phyloP scores from a whole-genome alignment of 495 filamentous ascomycete species.

The Aspergillus steynii region DNA sequence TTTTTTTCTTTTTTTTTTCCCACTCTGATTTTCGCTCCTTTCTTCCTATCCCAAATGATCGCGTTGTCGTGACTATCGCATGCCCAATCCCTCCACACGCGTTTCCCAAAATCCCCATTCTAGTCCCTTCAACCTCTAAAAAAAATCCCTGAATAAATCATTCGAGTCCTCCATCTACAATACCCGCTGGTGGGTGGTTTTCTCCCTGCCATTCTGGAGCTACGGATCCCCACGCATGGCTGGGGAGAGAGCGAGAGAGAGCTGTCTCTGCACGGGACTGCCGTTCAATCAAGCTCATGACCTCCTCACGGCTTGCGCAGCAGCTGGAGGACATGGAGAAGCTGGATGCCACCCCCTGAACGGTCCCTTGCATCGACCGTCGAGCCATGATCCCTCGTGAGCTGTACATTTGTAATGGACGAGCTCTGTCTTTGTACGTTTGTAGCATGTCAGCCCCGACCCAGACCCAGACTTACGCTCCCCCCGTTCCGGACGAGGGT shows the following conservation, averaged over 20 bases:
- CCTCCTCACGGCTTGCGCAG: conserved; percentile 22
- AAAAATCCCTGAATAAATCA: background rate
- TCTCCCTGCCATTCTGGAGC: conserved; percentile 10
- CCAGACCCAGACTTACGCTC: too few species aligned
- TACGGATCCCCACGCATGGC: background rate
- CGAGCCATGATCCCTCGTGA: conserved; percentile 7
- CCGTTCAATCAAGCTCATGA: conserved; percentile 30
- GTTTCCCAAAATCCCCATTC: background rate
- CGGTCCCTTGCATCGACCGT: conserved; percentile 21
- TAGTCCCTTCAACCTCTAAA: background rate
- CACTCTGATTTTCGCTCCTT: background rate
- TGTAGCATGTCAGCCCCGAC: too few species aligned
- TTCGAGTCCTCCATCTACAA: background rate
- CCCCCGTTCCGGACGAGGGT: background rate
- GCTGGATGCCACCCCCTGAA: conserved; percentile 1
- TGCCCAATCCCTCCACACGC: background rate
- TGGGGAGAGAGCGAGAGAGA: background rate
- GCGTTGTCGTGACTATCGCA: background rate
- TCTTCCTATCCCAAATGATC: background rate
- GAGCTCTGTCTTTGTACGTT: background rate
- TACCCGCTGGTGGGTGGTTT: background rate
- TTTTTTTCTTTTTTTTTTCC: background rate
- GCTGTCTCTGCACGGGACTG: conserved; percentile 8
- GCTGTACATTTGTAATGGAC: background rate
- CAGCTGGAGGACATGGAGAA: conserved; percentile 10